phyloP scores from a whole-genome alignment of 768 basidiomycete genomes.

The Boletus barrowsii region DNA sequence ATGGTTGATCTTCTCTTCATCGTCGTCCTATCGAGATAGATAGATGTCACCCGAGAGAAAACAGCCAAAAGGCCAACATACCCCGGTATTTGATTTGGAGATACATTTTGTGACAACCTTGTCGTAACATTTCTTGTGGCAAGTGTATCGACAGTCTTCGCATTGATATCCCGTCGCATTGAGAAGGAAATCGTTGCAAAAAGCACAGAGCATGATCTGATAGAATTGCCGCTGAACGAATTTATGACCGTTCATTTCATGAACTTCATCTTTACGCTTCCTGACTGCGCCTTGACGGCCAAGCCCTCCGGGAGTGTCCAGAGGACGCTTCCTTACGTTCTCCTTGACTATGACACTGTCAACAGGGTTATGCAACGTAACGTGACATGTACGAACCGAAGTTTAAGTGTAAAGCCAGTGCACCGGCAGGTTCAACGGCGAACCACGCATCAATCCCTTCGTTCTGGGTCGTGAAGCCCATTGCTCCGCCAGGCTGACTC shows the following conservation, averaged over 20 bases:
- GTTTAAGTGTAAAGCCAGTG: conserved; percentile 81
- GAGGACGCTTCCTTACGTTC: conserved; percentile 92
- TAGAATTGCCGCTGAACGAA: conserved; percentile 98
- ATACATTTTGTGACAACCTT: conserved; percentile 99
- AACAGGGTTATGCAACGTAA: neutral
- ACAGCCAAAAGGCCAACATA: conserved; percentile 40
- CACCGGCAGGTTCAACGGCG: conserved; percentile 95
- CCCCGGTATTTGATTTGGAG: conserved; percentile 92
- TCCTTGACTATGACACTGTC: conserved; percentile 74
- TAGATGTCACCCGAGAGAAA: conserved; percentile 1
- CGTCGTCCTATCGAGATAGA: conserved; percentile 64
- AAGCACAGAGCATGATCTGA: conserved; percentile 96
- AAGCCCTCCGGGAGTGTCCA: conserved; percentile 87
- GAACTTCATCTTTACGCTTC: conserved; percentile 96
- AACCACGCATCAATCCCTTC: conserved; percentile 98
- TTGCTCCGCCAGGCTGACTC: conserved; percentile 30
- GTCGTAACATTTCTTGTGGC: conserved; percentile 98
- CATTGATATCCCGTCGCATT: conserved; percentile 98
- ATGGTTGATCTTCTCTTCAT: conserved; percentile 99
- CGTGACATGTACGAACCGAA: conserved; percentile 64
- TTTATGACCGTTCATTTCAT: conserved; percentile 99
- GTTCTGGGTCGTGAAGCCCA: conserved; percentile 21
- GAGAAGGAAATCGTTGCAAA: conserved; percentile 96
- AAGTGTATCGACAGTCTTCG: conserved; percentile 98
- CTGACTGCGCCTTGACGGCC: conserved; percentile 98